Evolutionary conservation across 352 stramenopile genomes (phyloP), one percentile per base, ranked within the genome.

Genomic region (Pythium pectinolyticum): DNA sequence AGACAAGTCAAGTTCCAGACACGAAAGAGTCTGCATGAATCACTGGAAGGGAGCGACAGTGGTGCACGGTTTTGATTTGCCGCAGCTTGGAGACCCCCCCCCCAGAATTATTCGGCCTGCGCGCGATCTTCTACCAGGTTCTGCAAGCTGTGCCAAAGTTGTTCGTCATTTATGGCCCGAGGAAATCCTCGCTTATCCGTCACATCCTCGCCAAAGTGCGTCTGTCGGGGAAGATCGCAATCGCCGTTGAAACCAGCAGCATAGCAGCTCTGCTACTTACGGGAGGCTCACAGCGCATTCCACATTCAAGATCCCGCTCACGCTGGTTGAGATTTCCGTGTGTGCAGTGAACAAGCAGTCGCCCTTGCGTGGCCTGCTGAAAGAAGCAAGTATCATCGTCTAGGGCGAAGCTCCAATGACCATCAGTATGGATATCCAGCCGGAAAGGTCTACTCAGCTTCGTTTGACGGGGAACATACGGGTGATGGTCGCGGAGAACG

Each of bases 251-350:
- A 5, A 70, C 70, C 1, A 73, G 70, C 34, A 57, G 76, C 1
- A 75, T 80, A 48, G 59, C 71, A 6, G 67, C 72, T 14, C 20
- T 62, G 1, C 37, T 81, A 5, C 52, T 84, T 0, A 59, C 41
- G 14, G 65, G 68, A n/a, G n/a, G n/a, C n/a, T n/a, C n/a, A 80
- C 69, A 0, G 72, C 70, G 0, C 66, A 77, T 25, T 79, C 63
- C 0, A 71, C 45, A 25, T 81, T 84, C 20, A 49, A 49, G 20
- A 49, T 30, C 41, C 8, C 41, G 6, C 20, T 49, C 2, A 49
- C 28, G 20, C n/a, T 49, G 41, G 22, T 31, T 6, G 41, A 7
- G 1, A 28, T n/a, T n/a, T n/a, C n/a, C n/a, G 10, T 30, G n/a
- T 49, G 41, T 17, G 4, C 8, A 1, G 41, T 49, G n/a, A 28